Evolutionary conservation across 179 eudicot species (phyloP).

Genomic region (Drosera spatulata): DNA sequence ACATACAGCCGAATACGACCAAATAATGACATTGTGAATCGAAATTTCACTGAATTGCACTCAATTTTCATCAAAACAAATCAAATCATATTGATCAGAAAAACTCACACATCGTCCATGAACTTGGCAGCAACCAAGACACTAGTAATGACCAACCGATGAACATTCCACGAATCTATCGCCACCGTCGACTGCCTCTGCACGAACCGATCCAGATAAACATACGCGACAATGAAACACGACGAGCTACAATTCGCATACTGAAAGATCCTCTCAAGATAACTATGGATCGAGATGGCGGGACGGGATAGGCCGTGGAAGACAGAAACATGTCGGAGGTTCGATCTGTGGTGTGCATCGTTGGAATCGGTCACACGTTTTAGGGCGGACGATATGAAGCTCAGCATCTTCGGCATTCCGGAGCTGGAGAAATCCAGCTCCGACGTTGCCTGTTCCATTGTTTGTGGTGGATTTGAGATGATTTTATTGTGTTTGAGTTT

Average conservation of each 20-base stretch:
- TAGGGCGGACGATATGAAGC: constrained; percentile 43
- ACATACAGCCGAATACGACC: too few species aligned
- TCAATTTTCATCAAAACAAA: background rate
- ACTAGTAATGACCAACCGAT: constrained; percentile 51
- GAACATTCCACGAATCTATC: constrained; percentile 45
- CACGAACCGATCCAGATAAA: constrained; percentile 60
- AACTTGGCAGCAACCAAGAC: constrained; percentile 63
- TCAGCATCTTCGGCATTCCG: constrained; percentile 32
- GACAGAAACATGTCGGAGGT: constrained; percentile 29
- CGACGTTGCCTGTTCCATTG: too few species aligned
- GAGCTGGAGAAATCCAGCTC: too few species aligned
- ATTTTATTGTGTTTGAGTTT: too few species aligned
- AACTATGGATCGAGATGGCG: constrained; percentile 39
- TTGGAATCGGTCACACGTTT: constrained; percentile 43
- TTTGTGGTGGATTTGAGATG: too few species aligned
- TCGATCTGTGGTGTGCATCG: constrained; percentile 19
- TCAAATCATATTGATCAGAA: background rate
- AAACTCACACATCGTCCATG: constrained; percentile 63
- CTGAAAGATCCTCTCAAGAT: constrained; percentile 53
- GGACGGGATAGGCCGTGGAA: constrained; percentile 49
- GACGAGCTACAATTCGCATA: constrained; percentile 60
- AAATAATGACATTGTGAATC: too few species aligned
- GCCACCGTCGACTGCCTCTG: constrained; percentile 38
- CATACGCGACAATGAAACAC: constrained; percentile 54
- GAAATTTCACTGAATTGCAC: background rate